Conservation (phyloP, 495 filamentous ascomycete species). For the Bacidia rubella region DNA sequence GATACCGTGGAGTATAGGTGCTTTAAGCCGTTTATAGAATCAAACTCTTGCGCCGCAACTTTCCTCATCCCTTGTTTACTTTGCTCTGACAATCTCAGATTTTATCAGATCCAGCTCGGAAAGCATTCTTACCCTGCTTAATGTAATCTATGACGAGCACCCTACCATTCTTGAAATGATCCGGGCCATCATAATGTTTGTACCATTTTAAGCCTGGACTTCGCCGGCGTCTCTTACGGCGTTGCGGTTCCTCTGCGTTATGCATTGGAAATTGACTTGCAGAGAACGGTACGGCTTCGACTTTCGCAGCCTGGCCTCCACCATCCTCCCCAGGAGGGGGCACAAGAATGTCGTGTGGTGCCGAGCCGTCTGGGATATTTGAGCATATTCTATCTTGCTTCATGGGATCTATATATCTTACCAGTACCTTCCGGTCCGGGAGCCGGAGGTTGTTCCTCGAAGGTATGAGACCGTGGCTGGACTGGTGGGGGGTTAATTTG, state of each 20-base stretch:
- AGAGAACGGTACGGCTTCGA: constrained; percentile 6
- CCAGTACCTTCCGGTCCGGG: no score
- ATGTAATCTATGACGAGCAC: constrained; percentile 31
- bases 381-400: background rate
- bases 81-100: constrained; percentile 9
- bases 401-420: no score
- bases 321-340: background rate
- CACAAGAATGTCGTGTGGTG: background rate
- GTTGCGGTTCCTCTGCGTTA: background rate
- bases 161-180: constrained; percentile 20
- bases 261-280: constrained; percentile 10
- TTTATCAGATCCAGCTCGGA: background rate
- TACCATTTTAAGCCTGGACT: constrained; percentile 30
- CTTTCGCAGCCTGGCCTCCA: background rate
- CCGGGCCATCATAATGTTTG: constrained; percentile 22
- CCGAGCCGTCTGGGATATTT: background rate
- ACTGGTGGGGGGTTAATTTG: no score
- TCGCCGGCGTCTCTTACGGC: constrained; percentile 11
- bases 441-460: no score
- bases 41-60: constrained; percentile 35
- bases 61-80: constrained; percentile 24
- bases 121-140: constrained; percentile 17
- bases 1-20: constrained; percentile 27
- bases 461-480: no score
- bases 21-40: constrained; percentile 27